These are phyloP conservation scores for Mariannaea elegans DNA, from an alignment of 2,329 filamentous ascomycete genomes.

Conservation along the genomic window DNA sequence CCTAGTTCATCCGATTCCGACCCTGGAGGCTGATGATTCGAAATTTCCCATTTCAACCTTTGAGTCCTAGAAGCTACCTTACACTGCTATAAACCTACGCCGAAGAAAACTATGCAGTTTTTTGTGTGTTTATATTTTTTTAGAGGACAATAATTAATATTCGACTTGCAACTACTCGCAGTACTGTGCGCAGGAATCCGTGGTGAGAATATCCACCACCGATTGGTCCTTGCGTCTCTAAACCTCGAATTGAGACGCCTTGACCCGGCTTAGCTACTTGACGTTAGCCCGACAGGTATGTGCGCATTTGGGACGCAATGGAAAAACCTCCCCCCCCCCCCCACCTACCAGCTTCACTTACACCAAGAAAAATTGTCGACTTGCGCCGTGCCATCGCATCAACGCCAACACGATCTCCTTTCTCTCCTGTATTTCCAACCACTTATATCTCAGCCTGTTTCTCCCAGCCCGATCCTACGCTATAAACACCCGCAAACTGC, in stretches of 20 bases:
- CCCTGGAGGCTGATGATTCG: not conserved
- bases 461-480: slow-evolving; percentile 7
- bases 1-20: not conserved
- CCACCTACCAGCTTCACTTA: slow-evolving; percentile 39
- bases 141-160: no score
- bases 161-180: no score
- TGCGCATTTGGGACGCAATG: slow-evolving; percentile 15
- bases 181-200: no score
- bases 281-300: not conserved
- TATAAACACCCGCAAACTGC: slow-evolving; percentile 8
- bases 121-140: no score
- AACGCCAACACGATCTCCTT: slow-evolving; percentile 24
- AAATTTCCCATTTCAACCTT: no score
- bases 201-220: not conserved
- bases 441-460: slow-evolving; percentile 6
- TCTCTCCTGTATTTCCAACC: slow-evolving; percentile 28
- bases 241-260: slow-evolving; percentile 5
- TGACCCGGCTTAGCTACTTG: slow-evolving; percentile 10
- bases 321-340: slow-evolving; percentile 34
- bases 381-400: slow-evolving; percentile 31
- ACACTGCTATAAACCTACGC: no score
- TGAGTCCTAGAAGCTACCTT: no score
- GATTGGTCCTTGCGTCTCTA: not conserved
- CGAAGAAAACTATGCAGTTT: no score
- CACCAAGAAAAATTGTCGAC: slow-evolving; percentile 41